Evolutionary conservation across 1,284 basidiomycete genomes (phyloP).

Genomic region (Leccinum pachyderme): DNA sequence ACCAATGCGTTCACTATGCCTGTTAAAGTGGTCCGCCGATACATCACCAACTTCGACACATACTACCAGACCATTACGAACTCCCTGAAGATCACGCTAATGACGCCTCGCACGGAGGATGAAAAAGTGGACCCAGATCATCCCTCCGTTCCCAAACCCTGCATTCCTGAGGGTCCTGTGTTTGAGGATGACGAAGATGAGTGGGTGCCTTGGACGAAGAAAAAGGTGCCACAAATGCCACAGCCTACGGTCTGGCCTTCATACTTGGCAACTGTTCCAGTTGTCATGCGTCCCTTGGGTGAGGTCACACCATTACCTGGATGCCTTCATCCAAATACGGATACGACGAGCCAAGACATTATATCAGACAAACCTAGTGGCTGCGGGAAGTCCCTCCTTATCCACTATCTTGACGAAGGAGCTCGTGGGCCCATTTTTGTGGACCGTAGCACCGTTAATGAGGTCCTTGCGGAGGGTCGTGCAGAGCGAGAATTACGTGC

Average conservation of each 20-base stretch:
- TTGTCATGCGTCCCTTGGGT: neutral
- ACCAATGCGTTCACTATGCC: conserved; percentile 1
- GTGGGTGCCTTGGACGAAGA: conserved; percentile 9
- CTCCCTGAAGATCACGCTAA: neutral
- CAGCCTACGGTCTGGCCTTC: neutral
- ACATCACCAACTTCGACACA: conserved; percentile 3
- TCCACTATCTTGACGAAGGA: conserved; percentile 11
- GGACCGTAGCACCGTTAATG: neutral
- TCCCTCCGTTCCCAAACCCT: neutral
- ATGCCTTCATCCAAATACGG: neutral
- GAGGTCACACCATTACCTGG: neutral
- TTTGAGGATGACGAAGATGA: conserved; percentile 7
- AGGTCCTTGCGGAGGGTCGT: neutral
- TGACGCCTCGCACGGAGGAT: neutral
- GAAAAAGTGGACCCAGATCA: neutral
- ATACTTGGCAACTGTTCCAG: neutral
- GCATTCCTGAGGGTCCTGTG: neutral
- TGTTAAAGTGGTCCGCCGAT: conserved; percentile 3
- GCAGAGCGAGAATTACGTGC: conserved; percentile 6
- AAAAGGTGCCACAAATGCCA: neutral
- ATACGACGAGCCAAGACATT: neutral
- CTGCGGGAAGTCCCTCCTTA: neutral
- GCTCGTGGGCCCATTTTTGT: conserved; percentile 14
- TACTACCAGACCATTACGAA: conserved; percentile 8
- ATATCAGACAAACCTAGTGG: neutral